phyloP scores from a whole-genome alignment of 305 asterid genomes.

The Petunia hybrid region DNA sequence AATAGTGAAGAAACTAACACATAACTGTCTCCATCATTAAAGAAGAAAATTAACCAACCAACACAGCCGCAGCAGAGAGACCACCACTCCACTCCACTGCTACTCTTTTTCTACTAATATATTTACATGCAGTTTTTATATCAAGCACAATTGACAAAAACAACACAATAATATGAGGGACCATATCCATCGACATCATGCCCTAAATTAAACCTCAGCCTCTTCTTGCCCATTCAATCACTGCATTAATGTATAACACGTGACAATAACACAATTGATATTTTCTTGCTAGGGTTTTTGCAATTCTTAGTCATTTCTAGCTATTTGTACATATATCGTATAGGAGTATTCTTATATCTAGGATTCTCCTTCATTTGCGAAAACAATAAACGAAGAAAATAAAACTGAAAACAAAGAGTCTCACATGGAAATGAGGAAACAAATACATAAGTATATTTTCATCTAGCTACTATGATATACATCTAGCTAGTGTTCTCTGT shows the following conservation, averaged over 20 bases:
- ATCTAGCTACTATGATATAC: conserved; percentile 16
- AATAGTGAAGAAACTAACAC: neutral
- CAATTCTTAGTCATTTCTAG: conserved; percentile 6
- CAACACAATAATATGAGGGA: conserved; percentile 28
- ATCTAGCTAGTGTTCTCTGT: conserved; percentile 44
- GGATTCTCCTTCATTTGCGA: conserved; percentile 28
- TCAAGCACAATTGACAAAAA: conserved; percentile 1
- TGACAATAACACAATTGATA: conserved; percentile 13
- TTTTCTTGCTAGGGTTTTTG: conserved; percentile 19
- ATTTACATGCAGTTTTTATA: neutral
- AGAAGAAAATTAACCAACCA: conserved; percentile 31
- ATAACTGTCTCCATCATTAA: conserved; percentile 22
- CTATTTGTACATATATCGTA: neutral
- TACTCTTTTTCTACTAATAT: neutral
- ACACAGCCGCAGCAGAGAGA: neutral
- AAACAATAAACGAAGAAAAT: neutral
- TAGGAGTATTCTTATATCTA: conserved; percentile 23
- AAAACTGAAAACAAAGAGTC: neutral
- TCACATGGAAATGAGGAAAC: conserved; percentile 9
- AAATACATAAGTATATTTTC: conserved; percentile 12
- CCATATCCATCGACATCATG: conserved; percentile 28
- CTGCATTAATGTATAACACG: conserved; percentile 29
- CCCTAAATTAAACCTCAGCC: conserved; percentile 16
- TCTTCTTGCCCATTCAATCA: neutral
- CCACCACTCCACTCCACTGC: neutral